Evolutionary conservation across 345 rosid species (phyloP), one percentile per base, ranked within the genome.

Genomic region (Euphorbia pulcherrima): DNA sequence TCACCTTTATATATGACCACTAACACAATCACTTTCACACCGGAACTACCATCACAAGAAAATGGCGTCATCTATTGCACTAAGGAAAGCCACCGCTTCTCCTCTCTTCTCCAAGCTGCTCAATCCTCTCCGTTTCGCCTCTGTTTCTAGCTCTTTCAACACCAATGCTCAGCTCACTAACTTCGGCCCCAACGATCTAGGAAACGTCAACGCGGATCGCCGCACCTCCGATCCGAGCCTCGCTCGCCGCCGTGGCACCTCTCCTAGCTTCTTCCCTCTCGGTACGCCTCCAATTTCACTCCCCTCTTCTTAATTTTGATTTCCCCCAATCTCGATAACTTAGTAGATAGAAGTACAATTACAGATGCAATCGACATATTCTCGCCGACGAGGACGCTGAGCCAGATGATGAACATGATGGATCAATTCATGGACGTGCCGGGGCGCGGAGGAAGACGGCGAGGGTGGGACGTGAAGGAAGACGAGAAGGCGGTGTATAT

Each of bases 371-470:
- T 71, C 2, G 76, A 64, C 18, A 87, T 93, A 6, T 84, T 88
- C 28, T 81, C 80, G 0, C 82, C 93, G 12, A 76, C 83, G 0
- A 83, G 90, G 68, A 87, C 85, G 58, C 70, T 90, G 8, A 80
- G 86, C 73, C 90, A 86, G 66, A 80, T 88, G 55, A 78, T 88
- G 75, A 87, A 88, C 72, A 69, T 90, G 30, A 78, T 88, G 92
- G 95, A 87, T 68, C 87, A 78, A 11, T 56, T 85, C 55, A 57
- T 77, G 71, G 90, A 88, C 64, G 47, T 82, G 69, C 62, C 85
- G 2, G 78, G 0, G 40, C 73, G 82, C 0, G 81, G 84, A 17
- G 69, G 64, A 58, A 6, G 69, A 24, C 24, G 86, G 2, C 70
- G 83, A 35, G 80, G 88, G 0, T 84, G 88, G 85, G 86, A 84